phyloP scores from a whole-genome alignment of 768 basidiomycete genomes.

The Scleroderma bovista region DNA sequence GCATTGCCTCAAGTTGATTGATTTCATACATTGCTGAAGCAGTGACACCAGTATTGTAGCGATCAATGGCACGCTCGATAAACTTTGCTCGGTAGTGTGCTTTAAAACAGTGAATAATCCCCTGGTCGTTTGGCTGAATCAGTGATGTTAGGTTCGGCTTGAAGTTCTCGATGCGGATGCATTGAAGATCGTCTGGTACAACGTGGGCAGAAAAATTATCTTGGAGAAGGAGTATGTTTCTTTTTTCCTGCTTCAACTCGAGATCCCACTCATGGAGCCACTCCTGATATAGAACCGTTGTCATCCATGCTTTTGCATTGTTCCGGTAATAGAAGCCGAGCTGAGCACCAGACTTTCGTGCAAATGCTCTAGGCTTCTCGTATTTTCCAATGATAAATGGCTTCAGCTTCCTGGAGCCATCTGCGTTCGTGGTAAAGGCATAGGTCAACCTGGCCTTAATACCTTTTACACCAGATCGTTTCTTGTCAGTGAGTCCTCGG shows the following conservation, averaged over 20 bases:
- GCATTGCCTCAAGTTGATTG: slow-evolving; percentile 35
- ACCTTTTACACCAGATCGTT: not conserved
- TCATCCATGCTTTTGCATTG: too few species aligned
- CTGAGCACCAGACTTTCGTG: not conserved
- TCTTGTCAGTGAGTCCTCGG: not conserved
- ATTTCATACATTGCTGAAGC: slow-evolving; percentile 34
- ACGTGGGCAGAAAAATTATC: slow-evolving; percentile 5
- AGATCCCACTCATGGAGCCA: slow-evolving; percentile 23
- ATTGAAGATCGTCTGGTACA: slow-evolving; percentile 26
- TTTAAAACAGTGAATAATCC: slow-evolving; percentile 23
- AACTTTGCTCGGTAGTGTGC: slow-evolving; percentile 29
- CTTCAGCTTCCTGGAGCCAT: not conserved
- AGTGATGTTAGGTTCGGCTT: slow-evolving; percentile 35
- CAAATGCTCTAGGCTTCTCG: not conserved
- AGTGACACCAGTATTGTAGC: slow-evolving; percentile 24
- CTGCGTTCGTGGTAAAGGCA: not conserved
- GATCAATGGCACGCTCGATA: slow-evolving; percentile 25
- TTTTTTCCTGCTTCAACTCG: slow-evolving; percentile 14
- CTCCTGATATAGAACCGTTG: not conserved
- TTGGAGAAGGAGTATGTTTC: not conserved
- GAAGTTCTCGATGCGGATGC: slow-evolving; percentile 10
- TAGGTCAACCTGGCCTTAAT: not conserved
- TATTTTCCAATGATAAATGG: not conserved
- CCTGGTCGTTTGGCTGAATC: slow-evolving; percentile 33
- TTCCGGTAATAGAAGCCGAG: not conserved